Evolutionary conservation across 768 basidiomycete genomes (phyloP), one percentile per base, ranked within the genome.

Genomic region (Kwoniella bestiolae): DNA sequence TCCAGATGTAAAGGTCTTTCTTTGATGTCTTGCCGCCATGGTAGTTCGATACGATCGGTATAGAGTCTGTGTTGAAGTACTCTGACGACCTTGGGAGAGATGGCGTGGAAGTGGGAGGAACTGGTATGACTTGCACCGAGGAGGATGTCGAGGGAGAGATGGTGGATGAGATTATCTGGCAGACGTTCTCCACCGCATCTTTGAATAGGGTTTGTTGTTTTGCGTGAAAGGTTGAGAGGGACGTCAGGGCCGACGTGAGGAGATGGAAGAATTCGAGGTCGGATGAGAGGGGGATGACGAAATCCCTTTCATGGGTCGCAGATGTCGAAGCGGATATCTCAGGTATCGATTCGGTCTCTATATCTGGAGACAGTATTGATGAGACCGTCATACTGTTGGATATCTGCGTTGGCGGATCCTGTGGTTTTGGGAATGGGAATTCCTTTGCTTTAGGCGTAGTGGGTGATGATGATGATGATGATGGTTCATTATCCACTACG

Each of bases 1-100:
- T 84, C 94, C 94, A 96, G 5, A 87, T 85, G 76, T 91, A 92
- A 7, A 97, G 81, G 71, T 97, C 94, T 67, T 83, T 84, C 62
- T 65, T 63, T 32, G 49, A 63, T 1, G 65, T 14, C 75, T 55
- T 63, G 14, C 41, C 35, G 3, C 28, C 5, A 41, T 61, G 35
- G 18, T 50, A 41, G n/a, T 14, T 38, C 26, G 60, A 56, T 3
- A 49, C 29, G 28, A 35, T 29, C 28, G 18, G n/a, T n/a, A 47
- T 7, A 23, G n/a, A 9, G 23, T 47, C 25, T 5, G 4, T 9
- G 23, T 47, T 47, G 25, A 7, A 77, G 56, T 1, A 87, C 85
- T 29, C 26, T 25, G 55, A 49, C 28, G 68, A 53, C 23, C 25
- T 18, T 31, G 35, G n/a, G 2, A 21, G 16, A 3, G 65, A 59